phyloP scores from a whole-genome alignment of 352 stramenopile species.

The Phytopythium litorale region DNA sequence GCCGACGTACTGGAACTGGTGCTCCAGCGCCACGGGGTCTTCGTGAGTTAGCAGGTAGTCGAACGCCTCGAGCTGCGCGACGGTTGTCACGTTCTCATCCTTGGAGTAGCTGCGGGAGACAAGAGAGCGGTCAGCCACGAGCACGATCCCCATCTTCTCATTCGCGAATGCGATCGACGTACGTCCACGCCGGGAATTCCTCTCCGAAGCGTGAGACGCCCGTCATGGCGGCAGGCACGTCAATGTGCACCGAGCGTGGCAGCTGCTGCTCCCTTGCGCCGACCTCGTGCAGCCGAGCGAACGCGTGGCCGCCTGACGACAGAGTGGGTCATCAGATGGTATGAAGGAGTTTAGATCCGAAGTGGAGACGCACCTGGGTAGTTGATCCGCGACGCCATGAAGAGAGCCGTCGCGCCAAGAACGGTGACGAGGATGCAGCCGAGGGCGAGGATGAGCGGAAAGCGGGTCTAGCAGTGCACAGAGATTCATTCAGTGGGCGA shows the following conservation, averaged over 20 bases:
- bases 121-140: not conserved
- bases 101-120: conserved; percentile 61
- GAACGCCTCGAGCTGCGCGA: conserved; percentile 39
- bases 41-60: conserved; percentile 66
- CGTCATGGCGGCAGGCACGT: conserved; percentile 93
- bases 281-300: conserved; percentile 55
- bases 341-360: too few relatives aligned
- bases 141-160: not conserved
- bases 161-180: conserved; percentile 1
- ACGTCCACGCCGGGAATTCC: conserved; percentile 73
- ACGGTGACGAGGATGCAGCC: conserved; percentile 43
- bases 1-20: conserved; percentile 45
- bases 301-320: conserved; percentile 58
- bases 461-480: conserved; percentile 24
- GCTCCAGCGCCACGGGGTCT: conserved; percentile 23
- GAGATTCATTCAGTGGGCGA: not conserved
- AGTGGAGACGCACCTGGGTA: conserved; percentile 81
- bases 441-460: conserved; percentile 51
- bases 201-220: conserved; percentile 91
- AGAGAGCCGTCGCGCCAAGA: conserved; percentile 50
- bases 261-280: conserved; percentile 21
- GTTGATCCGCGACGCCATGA: conserved; percentile 82
- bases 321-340: conserved; percentile 3
- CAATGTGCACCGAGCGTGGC: conserved; percentile 82
- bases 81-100: conserved; percentile 51